Percentiles rank a stretch among this genome's conserved stretches.
These are phyloP conservation scores for Talaromyces albobiverticillius DNA, from an alignment of 2,329 filamentous ascomycete genomes.

Conservation along the genomic window DNA sequence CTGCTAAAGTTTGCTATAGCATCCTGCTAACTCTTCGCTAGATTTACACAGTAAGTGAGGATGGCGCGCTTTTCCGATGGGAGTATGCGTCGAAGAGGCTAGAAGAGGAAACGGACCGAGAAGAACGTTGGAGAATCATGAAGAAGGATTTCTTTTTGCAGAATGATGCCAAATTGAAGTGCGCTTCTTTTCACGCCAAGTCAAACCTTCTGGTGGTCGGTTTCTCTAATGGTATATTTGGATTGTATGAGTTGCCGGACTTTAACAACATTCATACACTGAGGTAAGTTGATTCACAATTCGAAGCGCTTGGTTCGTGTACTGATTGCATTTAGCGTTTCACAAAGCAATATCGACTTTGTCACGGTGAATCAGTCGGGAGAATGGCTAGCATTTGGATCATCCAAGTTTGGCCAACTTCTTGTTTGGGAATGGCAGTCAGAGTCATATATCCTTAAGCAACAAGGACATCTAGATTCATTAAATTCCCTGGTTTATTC, in stretches of 20 bases:
- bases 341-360: slow-evolving; percentile 93
- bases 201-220: slow-evolving; percentile 93
- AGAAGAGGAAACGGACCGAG: slow-evolving; percentile 60
- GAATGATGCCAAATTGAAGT: slow-evolving; percentile 79
- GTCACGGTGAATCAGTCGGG: slow-evolving; percentile 92
- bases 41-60: slow-evolving; percentile 94
- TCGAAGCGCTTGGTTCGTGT: neutral
- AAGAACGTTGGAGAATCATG: slow-evolving; percentile 87
- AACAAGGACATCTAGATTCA: slow-evolving; percentile 94
- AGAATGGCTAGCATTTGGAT: slow-evolving; percentile 96
- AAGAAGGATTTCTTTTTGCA: slow-evolving; percentile 93
- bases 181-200: slow-evolving; percentile 81
- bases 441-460: slow-evolving; percentile 96
- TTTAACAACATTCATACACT: slow-evolving; percentile 92
- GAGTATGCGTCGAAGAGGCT: slow-evolving; percentile 68
- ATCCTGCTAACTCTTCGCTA: slow-evolving; percentile 20
- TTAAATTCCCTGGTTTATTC: slow-evolving; percentile 94
- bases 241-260: slow-evolving; percentile 90
- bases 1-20: neutral
- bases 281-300: slow-evolving; percentile 35
- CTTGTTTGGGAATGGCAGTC: slow-evolving; percentile 99
- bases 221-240: slow-evolving; percentile 92
- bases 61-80: slow-evolving; percentile 96
- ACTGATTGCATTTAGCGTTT: slow-evolving; percentile 64
- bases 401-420: slow-evolving; percentile 91